phyloP scores from a whole-genome alignment of 2,329 filamentous ascomycete genomes.

The Escovopsis sp. region DNA sequence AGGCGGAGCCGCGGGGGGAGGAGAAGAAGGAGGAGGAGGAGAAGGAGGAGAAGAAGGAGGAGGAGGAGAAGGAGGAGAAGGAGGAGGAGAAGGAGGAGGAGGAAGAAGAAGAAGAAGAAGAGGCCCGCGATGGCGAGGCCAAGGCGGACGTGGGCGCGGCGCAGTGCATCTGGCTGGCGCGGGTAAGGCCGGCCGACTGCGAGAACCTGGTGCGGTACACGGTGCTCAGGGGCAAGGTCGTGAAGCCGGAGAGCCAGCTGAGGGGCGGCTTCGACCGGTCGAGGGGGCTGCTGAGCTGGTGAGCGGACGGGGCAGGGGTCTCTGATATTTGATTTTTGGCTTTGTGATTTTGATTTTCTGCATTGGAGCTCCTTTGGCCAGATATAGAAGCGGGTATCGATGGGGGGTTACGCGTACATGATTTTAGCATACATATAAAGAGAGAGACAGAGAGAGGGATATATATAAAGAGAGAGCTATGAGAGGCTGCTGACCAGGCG shows the following conservation, averaged over 20 bases:
- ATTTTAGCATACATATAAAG: too few relatives aligned
- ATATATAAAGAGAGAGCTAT: too few relatives aligned
- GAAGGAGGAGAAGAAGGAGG: too few relatives aligned
- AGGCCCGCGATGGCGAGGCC: slow-evolving; percentile 12
- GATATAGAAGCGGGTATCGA: too few relatives aligned
- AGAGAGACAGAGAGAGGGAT: too few relatives aligned
- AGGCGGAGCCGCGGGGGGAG: slow-evolving; percentile 14
- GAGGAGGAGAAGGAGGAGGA: too few relatives aligned
- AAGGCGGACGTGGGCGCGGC: slow-evolving; percentile 42
- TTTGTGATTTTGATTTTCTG: not conserved
- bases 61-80: not conserved
- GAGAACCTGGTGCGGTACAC: slow-evolving; percentile 87
- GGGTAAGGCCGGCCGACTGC: slow-evolving; percentile 75
- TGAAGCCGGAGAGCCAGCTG: slow-evolving; percentile 76
- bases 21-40: too few relatives aligned
- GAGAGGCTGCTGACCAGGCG: too few relatives aligned
- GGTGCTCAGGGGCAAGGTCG: slow-evolving; percentile 80
- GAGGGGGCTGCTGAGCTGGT: slow-evolving; percentile 81
- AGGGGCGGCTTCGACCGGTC: slow-evolving; percentile 80
- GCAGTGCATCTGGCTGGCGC: slow-evolving; percentile 86
- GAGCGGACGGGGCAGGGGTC: not conserved
- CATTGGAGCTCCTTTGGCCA: too few relatives aligned
- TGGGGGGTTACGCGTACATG: too few relatives aligned
- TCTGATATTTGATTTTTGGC: not conserved
- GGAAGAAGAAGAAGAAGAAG: not conserved